These are phyloP conservation scores for Rhodotorula kratochvilovae DNA, from an alignment of 768 basidiomycete species.

Conservation along the genomic window DNA sequence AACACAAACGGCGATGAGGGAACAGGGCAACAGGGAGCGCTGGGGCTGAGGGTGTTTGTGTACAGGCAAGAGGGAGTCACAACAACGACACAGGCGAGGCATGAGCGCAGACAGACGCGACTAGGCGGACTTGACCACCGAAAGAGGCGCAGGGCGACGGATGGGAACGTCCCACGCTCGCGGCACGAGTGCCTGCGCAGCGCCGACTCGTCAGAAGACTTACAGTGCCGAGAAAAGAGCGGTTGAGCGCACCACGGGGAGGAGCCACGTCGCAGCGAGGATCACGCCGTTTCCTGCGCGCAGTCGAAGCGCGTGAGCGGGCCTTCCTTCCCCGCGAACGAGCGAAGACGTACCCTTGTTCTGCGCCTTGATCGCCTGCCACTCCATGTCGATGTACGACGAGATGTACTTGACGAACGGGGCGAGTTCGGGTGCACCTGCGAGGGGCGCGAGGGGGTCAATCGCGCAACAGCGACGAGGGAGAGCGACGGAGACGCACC, in stretches of 20 bases:
- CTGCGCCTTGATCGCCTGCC: constrained; percentile 59
- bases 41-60: too few relatives aligned
- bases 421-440: constrained; percentile 61
- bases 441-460: neutral
- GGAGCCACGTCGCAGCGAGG: constrained; percentile 76
- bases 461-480: too few relatives aligned
- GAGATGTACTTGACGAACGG: constrained; percentile 67
- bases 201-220: neutral
- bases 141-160: neutral
- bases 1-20: too few relatives aligned
- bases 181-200: constrained; percentile 26
- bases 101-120: too few relatives aligned
- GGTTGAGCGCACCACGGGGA: constrained; percentile 6
- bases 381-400: constrained; percentile 73
- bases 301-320: neutral
- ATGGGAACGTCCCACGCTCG: constrained; percentile 38
- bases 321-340: neutral
- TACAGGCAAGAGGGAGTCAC: too few relatives aligned
- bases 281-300: constrained; percentile 66
- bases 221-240: too few relatives aligned
- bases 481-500: constrained; percentile 47
- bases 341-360: constrained; percentile 3
- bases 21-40: too few relatives aligned
- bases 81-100: too few relatives aligned
- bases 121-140: neutral